Base-by-base conservation (phyloP, 441 rosid species). In the Croton setiger region DNA sequence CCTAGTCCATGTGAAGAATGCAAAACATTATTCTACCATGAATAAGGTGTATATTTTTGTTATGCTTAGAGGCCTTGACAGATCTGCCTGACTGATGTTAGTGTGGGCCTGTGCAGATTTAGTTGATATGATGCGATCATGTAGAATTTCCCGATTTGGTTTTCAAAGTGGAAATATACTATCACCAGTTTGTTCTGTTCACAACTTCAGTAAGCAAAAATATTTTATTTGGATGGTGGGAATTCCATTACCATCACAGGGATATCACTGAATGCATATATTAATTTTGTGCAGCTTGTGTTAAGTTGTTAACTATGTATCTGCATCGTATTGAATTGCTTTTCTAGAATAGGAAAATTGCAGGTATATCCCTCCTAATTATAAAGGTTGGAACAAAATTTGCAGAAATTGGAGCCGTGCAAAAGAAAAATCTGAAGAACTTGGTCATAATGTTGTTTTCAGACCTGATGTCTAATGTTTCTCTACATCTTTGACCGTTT, bases 371-470 rank as follows among this genome's bases (percentile, higher is more conserved):
- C 27, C 7, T 20, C n/a, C 12, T 20, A 10, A 31, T 47, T 5
- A 4, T 14, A 31, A 3, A 45, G 33, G 54, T 15, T 7, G 37
- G 5, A 47, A 45, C 12, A n/a, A 36, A 36, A 58, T 3, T 5
- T 31, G 14, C n/a, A 8, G n/a, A 58, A 4, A 43, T 23, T 23
- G 36, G 66, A 63, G 45, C 20, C 27, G 2, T 55, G n/a, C 49
- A 41, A 20, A 60, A 11, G 7, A 18, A 7, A 18, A 53, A 27
- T 27, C 1, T 27, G 31, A 27, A 18, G n/a, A 47, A 47, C 17
- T 15, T 3, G n/a, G 66, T 62, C 36, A 43, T 44, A 36, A 44
- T 33, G 17, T 63, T 44, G 66, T 63, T 63, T 51, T 63, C 53
- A 41, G 10, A 61, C 3, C 1, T 23, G 27, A 6, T 31, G 8